A percentile compares a stretch with the other conserved stretches of the same genome.
These are phyloP conservation scores for Zanthoxylum bungeanum DNA, from an alignment of 345 rosid genomes.

Conservation along the genomic window DNA sequence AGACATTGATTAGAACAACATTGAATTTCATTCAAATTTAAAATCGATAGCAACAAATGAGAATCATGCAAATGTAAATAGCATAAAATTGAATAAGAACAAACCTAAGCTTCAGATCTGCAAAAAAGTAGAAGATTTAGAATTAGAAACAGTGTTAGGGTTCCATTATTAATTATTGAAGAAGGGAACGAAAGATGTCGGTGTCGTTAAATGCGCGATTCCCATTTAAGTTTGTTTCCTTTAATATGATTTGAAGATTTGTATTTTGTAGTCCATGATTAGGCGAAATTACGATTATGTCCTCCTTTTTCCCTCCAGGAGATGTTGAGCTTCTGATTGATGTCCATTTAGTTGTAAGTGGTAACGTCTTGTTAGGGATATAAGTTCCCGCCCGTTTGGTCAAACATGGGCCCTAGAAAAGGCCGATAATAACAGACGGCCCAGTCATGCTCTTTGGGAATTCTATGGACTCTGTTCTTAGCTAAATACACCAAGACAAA, in stretches of 20 bases:
- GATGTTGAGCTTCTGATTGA: not conserved
- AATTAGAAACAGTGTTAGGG: not conserved
- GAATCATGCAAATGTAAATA: not conserved
- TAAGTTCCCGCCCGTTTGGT: not conserved
- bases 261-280: too few species aligned
- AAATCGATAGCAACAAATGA: not conserved
- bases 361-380: too few species aligned
- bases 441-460: not conserved
- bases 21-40: not conserved
- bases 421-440: not conserved
- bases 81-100: not conserved
- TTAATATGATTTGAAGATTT: not conserved
- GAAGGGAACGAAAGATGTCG: not conserved
- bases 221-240: not conserved
- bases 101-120: constrained; percentile 18
- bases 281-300: not conserved
- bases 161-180: not conserved
- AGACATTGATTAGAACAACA: not conserved
- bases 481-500: too few species aligned
- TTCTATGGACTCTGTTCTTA: too few species aligned
- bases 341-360: not conserved
- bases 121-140: not conserved
- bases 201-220: not conserved
- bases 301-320: not conserved
- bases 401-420: not conserved